These are phyloP conservation scores for Centella asiatica DNA, from an alignment of 129 eudicot genomes.

Conservation along the genomic window DNA sequence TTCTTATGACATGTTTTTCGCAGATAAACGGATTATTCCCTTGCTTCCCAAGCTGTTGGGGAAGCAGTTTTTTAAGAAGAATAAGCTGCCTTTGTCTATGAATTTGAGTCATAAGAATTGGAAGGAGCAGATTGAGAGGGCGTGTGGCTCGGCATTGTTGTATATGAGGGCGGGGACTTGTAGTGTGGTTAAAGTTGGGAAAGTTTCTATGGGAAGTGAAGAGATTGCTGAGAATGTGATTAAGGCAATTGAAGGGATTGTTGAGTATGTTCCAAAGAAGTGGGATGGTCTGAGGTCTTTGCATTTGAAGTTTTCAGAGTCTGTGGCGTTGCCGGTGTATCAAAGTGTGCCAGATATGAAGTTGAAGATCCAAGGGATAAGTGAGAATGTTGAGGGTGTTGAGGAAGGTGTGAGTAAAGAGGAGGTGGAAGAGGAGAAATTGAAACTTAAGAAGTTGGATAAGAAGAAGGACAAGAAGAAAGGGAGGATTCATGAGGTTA, in stretches of 20 bases:
- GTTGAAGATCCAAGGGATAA: slow-evolving; percentile 44
- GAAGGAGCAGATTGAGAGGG: slow-evolving; percentile 68
- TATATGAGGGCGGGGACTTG: slow-evolving; percentile 61
- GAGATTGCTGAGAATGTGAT: slow-evolving; percentile 70
- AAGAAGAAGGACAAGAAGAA: slow-evolving; percentile 35
- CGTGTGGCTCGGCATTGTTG: slow-evolving; percentile 43
- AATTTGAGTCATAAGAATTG: slow-evolving; percentile 57
- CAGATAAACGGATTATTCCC: slow-evolving; percentile 62
- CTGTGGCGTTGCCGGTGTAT: slow-evolving; percentile 71
- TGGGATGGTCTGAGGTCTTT: slow-evolving; percentile 64
- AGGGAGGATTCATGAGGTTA: slow-evolving; percentile 60
- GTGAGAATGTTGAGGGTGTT: slow-evolving; percentile 11
- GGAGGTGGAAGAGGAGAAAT: slow-evolving; percentile 4
- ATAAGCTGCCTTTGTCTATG: slow-evolving; percentile 70
- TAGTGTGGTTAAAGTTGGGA: slow-evolving; percentile 61
- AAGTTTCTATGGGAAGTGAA: slow-evolving; percentile 41
- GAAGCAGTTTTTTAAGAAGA: slow-evolving; percentile 54
- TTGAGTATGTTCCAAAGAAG: slow-evolving; percentile 44
- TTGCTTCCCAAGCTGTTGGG: slow-evolving; percentile 62
- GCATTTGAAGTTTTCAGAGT: slow-evolving; percentile 76
- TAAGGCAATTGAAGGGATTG: slow-evolving; percentile 42
- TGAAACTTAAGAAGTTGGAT: slow-evolving; percentile 1
- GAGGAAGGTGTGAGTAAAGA: slow-evolving; percentile 15
- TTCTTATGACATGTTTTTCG: slow-evolving; percentile 67
- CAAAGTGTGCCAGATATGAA: slow-evolving; percentile 71